Conservation (phyloP, 108 stramenopile species). For the Bacterosira constricta region DNA sequence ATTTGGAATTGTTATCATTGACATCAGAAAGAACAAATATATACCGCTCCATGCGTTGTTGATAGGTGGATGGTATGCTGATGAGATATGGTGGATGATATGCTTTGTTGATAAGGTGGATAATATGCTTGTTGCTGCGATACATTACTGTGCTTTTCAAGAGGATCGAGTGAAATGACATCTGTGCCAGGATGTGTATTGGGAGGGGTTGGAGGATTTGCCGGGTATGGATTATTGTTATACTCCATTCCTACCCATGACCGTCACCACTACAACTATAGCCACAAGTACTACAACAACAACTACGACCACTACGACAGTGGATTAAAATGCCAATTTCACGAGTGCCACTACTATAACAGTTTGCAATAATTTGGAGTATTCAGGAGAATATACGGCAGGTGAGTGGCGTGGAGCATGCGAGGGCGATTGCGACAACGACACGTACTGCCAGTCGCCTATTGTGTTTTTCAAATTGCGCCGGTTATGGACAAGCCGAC, state of each 20-base stretch:
- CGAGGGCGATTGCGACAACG: conserved; percentile 46
- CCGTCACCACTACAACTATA: conserved; percentile 22
- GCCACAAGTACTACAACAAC: conserved; percentile 14
- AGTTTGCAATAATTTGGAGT: conserved; percentile 14
- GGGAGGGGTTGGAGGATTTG: conserved; percentile 32
- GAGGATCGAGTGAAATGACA: conserved; percentile 30
- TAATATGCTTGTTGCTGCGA: conserved; percentile 27
- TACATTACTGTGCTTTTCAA: conserved; percentile 42
- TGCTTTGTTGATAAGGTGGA: too few relatives aligned
- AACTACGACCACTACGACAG: conserved; percentile 26
- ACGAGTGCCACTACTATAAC: background rate
- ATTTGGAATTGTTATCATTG: too few relatives aligned
- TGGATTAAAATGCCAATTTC: background rate
- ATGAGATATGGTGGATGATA: too few relatives aligned
- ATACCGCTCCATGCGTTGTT: too few relatives aligned
- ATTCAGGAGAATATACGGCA: conserved; percentile 35
- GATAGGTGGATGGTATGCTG: too few relatives aligned
- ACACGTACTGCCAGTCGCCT: conserved; percentile 28
- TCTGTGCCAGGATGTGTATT: conserved; percentile 36
- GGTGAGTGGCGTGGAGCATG: conserved; percentile 24
- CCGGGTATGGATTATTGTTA: conserved; percentile 50
- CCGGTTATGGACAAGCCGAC: too few relatives aligned
- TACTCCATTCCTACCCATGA: conserved; percentile 15
- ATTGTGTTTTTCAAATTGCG: conserved; percentile 23
- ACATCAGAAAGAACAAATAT: too few relatives aligned